Base-by-base conservation (phyloP, 257 asterid genomes). In the Thymus mandschuricus region DNA sequence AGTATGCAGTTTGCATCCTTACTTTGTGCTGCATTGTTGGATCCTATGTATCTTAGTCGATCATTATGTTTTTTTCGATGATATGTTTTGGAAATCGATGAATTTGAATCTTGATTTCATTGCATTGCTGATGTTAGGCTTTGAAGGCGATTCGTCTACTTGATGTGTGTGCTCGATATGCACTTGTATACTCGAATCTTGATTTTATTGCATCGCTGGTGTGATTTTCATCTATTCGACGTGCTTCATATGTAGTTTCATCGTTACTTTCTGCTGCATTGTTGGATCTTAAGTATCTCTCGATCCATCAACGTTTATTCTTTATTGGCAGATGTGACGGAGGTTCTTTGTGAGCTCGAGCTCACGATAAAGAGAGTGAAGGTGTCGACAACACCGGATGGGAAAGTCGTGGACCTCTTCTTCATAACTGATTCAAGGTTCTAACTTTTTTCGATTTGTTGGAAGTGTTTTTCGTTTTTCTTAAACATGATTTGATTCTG, bases 301-400 rank as follows among this genome's bases (percentile, higher is more conserved):
- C 21, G 21, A 21, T 21, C 21, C 21, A 21, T 21, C 21, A 21
- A 21, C 21, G 21, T 21, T 21, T 21, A 21, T 21, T 21, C 21
- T 21, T 21, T 21, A 21, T 21, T 21, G 80, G 78, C 92, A 93
- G 98, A 87, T 73, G 71, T 61, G n/a, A 89, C 96, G 0, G 78
- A 51, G 66, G 96, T 87, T 79, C 96, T 92, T 46, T 86, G 81
- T 27, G 89, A 89, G 81, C 94, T 89, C 34, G 98, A 92, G 87
- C 96, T 92, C 41, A 77, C 83, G n/a, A 92, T 92, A 64, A 77
- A 85, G 88, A 82, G 80, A 83, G 98, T 92, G 56, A 92, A 92
- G 79, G 87, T 89, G 30, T 89, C 96, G 5, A 92, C 96, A n/a
- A 92, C 98, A 27, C 98, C 98, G 11, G 98, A 92, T 44, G 96